Conservation (phyloP, 1,284 basidiomycete species). For the Veloporphyrellus conicus region DNA sequence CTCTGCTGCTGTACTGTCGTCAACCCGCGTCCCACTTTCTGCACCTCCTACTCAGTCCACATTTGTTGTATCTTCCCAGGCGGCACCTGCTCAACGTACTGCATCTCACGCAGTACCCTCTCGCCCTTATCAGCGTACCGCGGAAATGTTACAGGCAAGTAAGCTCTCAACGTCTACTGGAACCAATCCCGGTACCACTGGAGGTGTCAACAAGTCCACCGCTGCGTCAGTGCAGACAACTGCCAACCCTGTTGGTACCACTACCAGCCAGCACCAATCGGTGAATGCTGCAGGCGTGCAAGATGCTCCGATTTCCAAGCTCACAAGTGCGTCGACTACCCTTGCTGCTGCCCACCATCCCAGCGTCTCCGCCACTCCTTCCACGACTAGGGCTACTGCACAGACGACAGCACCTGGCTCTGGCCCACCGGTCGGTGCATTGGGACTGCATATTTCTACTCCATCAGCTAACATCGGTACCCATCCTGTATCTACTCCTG, state of each 20-base stretch:
- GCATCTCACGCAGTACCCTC: slow-evolving; percentile 15
- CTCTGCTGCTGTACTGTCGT: slow-evolving; percentile 1
- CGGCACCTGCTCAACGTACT: slow-evolving; percentile 16
- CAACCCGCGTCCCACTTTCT: slow-evolving; percentile 21
- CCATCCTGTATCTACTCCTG: slow-evolving; percentile 13
- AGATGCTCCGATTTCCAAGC: slow-evolving; percentile 10
- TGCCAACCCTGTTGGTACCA: slow-evolving; percentile 1
- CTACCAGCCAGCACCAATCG: slow-evolving; percentile 11
- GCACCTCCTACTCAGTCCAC: slow-evolving; percentile 24
- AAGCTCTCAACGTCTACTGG: slow-evolving; percentile 14
- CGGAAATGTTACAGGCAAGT: slow-evolving; percentile 21
- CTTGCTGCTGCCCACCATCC: slow-evolving; percentile 1
- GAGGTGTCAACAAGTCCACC: slow-evolving; percentile 11
- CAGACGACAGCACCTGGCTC: slow-evolving; percentile 1
- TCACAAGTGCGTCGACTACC: slow-evolving; percentile 1
- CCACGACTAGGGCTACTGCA: slow-evolving; percentile 8
- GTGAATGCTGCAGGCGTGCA: slow-evolving; percentile 8
- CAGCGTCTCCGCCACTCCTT: slow-evolving; percentile 1
- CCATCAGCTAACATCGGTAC: slow-evolving; percentile 4
- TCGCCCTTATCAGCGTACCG: slow-evolving; percentile 23
- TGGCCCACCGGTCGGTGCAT: slow-evolving; percentile 3
- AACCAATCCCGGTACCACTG: neutral
- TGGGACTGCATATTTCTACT: slow-evolving; percentile 10
- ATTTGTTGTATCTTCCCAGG: slow-evolving; percentile 6
- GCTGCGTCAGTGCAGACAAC: slow-evolving; percentile 7